A percentile compares a stretch with the other conserved stretches of the same genome.
These are phyloP conservation scores for Ceratobasidium theobromae DNA, from an alignment of 1,284 basidiomycete genomes.

Conservation along the genomic window DNA sequence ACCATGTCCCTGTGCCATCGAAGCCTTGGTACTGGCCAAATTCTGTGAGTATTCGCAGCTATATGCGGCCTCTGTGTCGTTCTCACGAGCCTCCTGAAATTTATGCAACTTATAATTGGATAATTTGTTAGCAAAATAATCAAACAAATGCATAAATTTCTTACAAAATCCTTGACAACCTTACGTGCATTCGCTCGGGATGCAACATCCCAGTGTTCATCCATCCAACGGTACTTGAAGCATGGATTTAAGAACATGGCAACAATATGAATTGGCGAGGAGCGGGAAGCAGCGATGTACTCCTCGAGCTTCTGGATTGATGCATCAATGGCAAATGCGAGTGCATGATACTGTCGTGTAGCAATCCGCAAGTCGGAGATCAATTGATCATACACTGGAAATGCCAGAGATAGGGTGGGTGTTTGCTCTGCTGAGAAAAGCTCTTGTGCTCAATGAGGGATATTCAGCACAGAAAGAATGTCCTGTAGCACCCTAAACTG, in stretches of 20 bases:
- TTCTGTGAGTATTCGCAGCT: not conserved
- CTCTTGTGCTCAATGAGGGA: conserved; percentile 24
- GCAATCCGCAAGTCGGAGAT: not conserved
- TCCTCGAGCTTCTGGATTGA: not conserved
- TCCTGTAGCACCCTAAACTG: conserved; percentile 5
- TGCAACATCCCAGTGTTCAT: not conserved
- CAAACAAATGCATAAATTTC: not conserved
- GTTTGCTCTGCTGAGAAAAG: conserved; percentile 31
- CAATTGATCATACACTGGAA: conserved; percentile 28
- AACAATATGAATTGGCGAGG: not conserved
- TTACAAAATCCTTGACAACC: not conserved
- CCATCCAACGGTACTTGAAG: conserved; percentile 14
- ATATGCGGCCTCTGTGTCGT: not conserved
- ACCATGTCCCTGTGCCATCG: not conserved
- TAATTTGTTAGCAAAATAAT: not conserved
- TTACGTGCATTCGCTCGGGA: not conserved
- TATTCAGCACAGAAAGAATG: not conserved
- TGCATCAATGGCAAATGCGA: not conserved
- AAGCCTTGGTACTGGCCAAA: not conserved
- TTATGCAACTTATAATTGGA: not conserved
- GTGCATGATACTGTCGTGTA: not conserved
- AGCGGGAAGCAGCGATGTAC: not conserved
- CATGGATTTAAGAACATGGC: conserved; percentile 16
- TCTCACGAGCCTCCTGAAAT: not conserved
- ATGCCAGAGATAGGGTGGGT: conserved; percentile 25